A percentile compares a stretch with the other conserved stretches of the same genome.
phyloP scores from a whole-genome alignment of 305 asterid species.

The Fraxinus velutina region DNA sequence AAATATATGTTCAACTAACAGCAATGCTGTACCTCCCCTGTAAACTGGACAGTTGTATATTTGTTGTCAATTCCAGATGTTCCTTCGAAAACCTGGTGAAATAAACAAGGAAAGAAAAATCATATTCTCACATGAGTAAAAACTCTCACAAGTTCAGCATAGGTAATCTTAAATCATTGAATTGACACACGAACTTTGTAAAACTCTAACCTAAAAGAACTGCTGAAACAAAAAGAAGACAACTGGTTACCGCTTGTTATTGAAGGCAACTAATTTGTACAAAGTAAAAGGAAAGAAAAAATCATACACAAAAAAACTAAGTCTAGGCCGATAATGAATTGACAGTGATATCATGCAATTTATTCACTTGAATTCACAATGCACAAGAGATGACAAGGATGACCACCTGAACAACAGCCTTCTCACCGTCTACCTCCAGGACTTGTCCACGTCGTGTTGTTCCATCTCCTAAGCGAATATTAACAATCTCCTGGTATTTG shows the following conservation, averaged over 20 bases:
- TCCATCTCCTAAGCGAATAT: slow-evolving; percentile 97
- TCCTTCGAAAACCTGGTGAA: slow-evolving; percentile 25
- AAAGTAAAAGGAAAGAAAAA: background rate
- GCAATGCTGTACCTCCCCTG: slow-evolving; percentile 19
- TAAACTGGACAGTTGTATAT: slow-evolving; percentile 24
- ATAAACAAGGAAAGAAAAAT: background rate
- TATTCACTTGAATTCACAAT: slow-evolving; percentile 4
- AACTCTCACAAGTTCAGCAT: background rate
- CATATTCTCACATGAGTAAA: background rate
- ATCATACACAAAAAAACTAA: background rate
- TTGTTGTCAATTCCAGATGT: slow-evolving; percentile 28
- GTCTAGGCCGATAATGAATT: slow-evolving; percentile 4
- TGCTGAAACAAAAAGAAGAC: background rate
- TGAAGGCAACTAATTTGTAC: background rate
- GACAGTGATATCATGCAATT: slow-evolving; percentile 7
- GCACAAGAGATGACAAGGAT: slow-evolving; percentile 3
- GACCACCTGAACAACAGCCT: slow-evolving; percentile 94
- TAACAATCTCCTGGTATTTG: slow-evolving; percentile 91
- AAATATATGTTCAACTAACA: background rate
- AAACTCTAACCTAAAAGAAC: background rate
- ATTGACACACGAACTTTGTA: background rate
- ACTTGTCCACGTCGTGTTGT: slow-evolving; percentile 96
- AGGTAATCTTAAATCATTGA: background rate
- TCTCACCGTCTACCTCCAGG: slow-evolving; percentile 95
- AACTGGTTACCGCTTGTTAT: background rate